phyloP scores from a whole-genome alignment of 2,329 filamentous ascomycete species.

The Penicillium nordicum region DNA sequence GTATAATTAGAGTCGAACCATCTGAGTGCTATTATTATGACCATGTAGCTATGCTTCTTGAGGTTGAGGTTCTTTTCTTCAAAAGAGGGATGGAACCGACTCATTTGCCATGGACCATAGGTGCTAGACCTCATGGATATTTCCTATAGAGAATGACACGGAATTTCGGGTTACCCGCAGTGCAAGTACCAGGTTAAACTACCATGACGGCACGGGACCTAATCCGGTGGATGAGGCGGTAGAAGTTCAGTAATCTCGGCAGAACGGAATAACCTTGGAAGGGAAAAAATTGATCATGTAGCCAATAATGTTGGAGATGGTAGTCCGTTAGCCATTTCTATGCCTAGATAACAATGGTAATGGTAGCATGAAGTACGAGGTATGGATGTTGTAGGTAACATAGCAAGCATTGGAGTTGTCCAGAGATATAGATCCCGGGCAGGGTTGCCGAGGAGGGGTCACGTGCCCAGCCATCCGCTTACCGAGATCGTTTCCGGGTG shows the following conservation, averaged over 20 bases:
- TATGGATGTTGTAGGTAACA: not conserved
- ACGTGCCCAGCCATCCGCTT: conserved; percentile 31
- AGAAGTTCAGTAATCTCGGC: not conserved
- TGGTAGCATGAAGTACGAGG: not conserved
- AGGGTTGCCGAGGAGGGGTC: conserved; percentile 20
- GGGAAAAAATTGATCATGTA: not conserved
- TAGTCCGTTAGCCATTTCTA: not conserved
- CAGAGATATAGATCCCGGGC: conserved; percentile 21
- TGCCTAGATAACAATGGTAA: not conserved
- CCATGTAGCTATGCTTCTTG: not conserved
- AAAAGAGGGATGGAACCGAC: not conserved
- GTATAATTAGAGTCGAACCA: too few relatives aligned
- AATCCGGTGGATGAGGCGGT: conserved; percentile 3
- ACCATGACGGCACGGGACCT: conserved; percentile 2
- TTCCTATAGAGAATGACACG: conserved; percentile 3
- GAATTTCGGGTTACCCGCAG: conserved; percentile 6
- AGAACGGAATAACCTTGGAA: not conserved
- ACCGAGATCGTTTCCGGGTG: conserved; percentile 28
- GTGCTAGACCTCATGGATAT: not conserved
- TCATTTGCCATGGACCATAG: not conserved
- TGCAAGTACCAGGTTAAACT: conserved; percentile 18
- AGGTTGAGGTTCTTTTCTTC: not conserved
- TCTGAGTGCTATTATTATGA: not conserved
- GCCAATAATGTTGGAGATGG: not conserved
- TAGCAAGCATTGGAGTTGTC: too few relatives aligned